Percentiles rank a stretch among this genome's conserved stretches.
phyloP scores from a whole-genome alignment of 106 monocot genomes.

The Allium sativum region DNA sequence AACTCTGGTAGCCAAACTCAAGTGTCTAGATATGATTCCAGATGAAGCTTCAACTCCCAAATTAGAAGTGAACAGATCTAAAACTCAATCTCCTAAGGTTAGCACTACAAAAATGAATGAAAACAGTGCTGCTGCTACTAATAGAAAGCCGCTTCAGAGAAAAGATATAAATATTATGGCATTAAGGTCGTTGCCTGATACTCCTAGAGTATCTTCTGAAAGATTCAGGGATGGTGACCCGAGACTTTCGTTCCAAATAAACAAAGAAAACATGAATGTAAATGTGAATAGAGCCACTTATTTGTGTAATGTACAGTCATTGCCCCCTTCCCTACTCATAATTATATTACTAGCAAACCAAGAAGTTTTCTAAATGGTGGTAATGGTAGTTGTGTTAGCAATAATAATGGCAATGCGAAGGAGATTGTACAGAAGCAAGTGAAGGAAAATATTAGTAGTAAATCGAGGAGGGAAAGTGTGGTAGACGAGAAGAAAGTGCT shows the following conservation, averaged over 20 bases:
- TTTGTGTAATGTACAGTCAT: slow-evolving; percentile 3
- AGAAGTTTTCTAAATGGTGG: background rate
- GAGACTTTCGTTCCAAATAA: slow-evolving; percentile 45
- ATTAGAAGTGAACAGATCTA: background rate
- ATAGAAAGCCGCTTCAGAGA: slow-evolving; percentile 34
- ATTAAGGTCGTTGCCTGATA: slow-evolving; percentile 45
- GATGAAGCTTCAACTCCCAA: slow-evolving; percentile 12
- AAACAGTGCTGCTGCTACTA: background rate
- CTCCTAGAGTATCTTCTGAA: slow-evolving; percentile 50
- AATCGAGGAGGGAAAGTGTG: slow-evolving; percentile 12
- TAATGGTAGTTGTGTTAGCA: too few species aligned
- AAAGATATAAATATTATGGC: slow-evolving; percentile 22
- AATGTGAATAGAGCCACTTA: background rate
- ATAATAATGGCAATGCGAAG: slow-evolving; percentile 9
- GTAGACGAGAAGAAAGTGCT: background rate
- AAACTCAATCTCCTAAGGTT: background rate
- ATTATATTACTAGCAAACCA: slow-evolving; percentile 1
- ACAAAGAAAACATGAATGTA: slow-evolving; percentile 9
- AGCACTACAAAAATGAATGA: slow-evolving; percentile 15
- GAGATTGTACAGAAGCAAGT: slow-evolving; percentile 34
- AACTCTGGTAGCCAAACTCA: slow-evolving; percentile 57
- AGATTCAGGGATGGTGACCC: slow-evolving; percentile 29
- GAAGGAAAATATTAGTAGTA: slow-evolving; percentile 22
- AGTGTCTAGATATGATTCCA: slow-evolving; percentile 42
- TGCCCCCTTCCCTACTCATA: slow-evolving; percentile 8